phyloP scores from a whole-genome alignment of 768 basidiomycete species.

The Amanita pallidorosea region DNA sequence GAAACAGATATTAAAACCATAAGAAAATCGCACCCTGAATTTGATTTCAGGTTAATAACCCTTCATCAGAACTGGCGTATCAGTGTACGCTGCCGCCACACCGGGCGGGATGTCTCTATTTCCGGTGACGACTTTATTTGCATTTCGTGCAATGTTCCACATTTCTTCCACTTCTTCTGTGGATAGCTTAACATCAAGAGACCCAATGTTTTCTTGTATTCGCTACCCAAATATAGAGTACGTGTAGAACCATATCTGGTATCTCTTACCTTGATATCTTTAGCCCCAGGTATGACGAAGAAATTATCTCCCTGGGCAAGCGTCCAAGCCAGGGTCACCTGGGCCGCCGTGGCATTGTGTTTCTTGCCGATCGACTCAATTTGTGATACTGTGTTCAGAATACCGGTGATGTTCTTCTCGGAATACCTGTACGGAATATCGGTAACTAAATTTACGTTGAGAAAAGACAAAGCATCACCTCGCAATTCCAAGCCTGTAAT shows the following conservation, averaged over 20 bases:
- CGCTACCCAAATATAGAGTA: slow-evolving; percentile 15
- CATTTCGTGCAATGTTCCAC: slow-evolving; percentile 17
- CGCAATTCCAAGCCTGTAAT: slow-evolving; percentile 24
- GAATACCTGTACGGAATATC: slow-evolving; percentile 16
- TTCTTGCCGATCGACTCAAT: slow-evolving; percentile 22
- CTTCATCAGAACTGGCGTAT: background rate
- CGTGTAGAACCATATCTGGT: background rate
- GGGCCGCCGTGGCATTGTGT: slow-evolving; percentile 26
- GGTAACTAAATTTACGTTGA: background rate
- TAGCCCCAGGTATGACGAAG: slow-evolving; percentile 34
- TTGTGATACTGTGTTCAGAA: slow-evolving; percentile 24
- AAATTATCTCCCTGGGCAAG: slow-evolving; percentile 32
- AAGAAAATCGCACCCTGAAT: background rate
- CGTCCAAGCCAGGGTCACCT: slow-evolving; percentile 37
- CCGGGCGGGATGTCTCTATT: slow-evolving; percentile 9
- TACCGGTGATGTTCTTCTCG: slow-evolving; percentile 31
- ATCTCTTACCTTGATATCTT: slow-evolving; percentile 19
- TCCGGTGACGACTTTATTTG: slow-evolving; percentile 13
- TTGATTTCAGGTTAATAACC: background rate
- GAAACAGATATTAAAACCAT: too few relatives aligned
- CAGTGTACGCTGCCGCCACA: background rate
- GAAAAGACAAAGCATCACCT: slow-evolving; percentile 11
- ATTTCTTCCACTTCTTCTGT: slow-evolving; percentile 19
- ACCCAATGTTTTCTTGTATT: slow-evolving; percentile 27
- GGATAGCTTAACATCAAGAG: slow-evolving; percentile 16